Conservation (phyloP, 768 basidiomycete species). For the Tubosaeta sp. region DNA sequence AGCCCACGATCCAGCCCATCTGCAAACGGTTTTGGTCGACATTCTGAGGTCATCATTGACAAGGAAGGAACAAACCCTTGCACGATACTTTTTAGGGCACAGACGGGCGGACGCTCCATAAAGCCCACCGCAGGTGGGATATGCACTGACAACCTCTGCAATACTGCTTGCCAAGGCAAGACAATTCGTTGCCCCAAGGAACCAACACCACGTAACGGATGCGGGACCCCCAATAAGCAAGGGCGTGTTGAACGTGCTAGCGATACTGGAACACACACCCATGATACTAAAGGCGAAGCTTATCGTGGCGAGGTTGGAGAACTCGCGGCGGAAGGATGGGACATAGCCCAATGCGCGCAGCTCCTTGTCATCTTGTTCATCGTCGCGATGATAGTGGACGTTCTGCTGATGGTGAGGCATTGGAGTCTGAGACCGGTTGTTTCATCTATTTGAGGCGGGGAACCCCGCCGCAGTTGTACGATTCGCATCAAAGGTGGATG, state of each 20-base stretch:
- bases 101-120: slow-evolving; percentile 82
- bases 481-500: neutral
- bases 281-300: slow-evolving; percentile 33
- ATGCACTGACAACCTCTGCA: slow-evolving; percentile 30
- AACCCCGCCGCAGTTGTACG: neutral
- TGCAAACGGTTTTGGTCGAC: slow-evolving; percentile 2
- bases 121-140: slow-evolving; percentile 28
- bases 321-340: slow-evolving; percentile 40
- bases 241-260: slow-evolving; percentile 36
- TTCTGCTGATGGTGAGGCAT: slow-evolving; percentile 4
- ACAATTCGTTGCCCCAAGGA: slow-evolving; percentile 27
- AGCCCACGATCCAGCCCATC: slow-evolving; percentile 29
- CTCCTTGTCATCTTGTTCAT: slow-evolving; percentile 16
- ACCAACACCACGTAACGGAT: slow-evolving; percentile 36
- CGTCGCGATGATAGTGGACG: neutral
- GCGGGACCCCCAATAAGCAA: slow-evolving; percentile 35
- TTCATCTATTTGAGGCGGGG: neutral
- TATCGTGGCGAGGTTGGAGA: slow-evolving; percentile 36
- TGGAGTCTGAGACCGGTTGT: neutral
- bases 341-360: slow-evolving; percentile 28
- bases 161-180: slow-evolving; percentile 29
- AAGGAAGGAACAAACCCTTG: slow-evolving; percentile 40
- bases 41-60: neutral
- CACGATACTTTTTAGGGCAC: slow-evolving; percentile 59
- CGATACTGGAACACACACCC: slow-evolving; percentile 37